Percentiles rank a stretch among this genome's conserved stretches.
Evolutionary conservation across 805 yeast genomes (phyloP).

Genomic region (Starmera quercuum): DNA sequence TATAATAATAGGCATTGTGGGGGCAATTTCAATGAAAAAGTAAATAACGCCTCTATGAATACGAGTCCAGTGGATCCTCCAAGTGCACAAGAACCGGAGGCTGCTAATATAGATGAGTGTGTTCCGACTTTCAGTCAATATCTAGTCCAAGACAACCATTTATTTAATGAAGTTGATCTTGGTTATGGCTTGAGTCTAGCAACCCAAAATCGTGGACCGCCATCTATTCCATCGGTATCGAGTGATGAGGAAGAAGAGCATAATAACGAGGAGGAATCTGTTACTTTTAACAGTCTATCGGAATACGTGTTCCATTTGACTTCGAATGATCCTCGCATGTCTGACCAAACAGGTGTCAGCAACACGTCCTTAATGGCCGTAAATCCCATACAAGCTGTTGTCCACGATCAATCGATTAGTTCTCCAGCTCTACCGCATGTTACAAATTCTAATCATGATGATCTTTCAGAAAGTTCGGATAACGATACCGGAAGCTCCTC

Average conservation of each 20-base stretch:
- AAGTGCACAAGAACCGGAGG: too few species aligned
- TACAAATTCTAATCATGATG: too few species aligned
- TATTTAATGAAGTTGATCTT: conserved; percentile 14
- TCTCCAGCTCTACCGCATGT: too few species aligned
- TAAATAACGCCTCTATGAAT: too few species aligned
- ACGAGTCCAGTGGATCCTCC: too few species aligned
- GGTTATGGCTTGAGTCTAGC: conserved; percentile 16
- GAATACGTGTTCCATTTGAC: conserved; percentile 16
- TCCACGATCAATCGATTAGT: too few species aligned
- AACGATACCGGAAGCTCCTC: too few species aligned
- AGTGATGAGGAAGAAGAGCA: conserved; percentile 9
- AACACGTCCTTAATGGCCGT: background rate
- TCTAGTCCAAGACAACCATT: conserved; percentile 8
- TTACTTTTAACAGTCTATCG: conserved; percentile 3
- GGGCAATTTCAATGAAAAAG: too few species aligned
- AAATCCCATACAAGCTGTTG: background rate
- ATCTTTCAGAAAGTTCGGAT: too few species aligned
- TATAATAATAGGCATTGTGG: too few species aligned
- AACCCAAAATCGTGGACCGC: conserved; percentile 18
- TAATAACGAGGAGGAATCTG: conserved; percentile 1
- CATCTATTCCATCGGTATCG: conserved; percentile 14
- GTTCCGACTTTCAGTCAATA: background rate
- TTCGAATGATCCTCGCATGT: conserved; percentile 5
- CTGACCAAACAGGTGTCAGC: background rate
- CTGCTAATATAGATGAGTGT: too few species aligned